These are phyloP conservation scores for Neospermospora avenae DNA, from an alignment of 2,329 filamentous ascomycete genomes.

Conservation along the genomic window DNA sequence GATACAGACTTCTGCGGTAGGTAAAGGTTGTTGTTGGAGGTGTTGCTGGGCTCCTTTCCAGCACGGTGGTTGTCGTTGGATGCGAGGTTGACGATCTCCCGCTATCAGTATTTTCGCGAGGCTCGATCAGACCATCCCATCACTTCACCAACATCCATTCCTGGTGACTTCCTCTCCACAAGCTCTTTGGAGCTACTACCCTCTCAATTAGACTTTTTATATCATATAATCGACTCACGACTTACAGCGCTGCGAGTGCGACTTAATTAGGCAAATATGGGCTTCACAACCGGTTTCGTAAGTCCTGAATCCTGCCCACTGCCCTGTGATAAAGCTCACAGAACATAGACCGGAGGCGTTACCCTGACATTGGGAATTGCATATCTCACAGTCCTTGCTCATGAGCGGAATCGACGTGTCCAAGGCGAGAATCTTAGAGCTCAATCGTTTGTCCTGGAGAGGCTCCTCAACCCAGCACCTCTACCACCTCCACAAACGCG, in stretches of 20 bases:
- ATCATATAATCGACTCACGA: not conserved
- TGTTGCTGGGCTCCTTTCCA: not conserved
- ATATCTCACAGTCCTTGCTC: slow-evolving; percentile 68
- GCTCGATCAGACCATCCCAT: slow-evolving; percentile 8
- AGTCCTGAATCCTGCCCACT: slow-evolving; percentile 34
- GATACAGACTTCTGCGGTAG: not conserved
- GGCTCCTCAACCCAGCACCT: slow-evolving; percentile 48
- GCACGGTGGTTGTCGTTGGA: not conserved
- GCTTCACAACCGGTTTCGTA: slow-evolving; percentile 74
- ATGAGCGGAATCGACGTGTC: slow-evolving; percentile 63
- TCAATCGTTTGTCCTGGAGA: slow-evolving; percentile 52
- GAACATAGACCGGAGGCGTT: slow-evolving; percentile 65
- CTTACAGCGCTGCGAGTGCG: slow-evolving; percentile 20
- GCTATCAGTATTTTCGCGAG: slow-evolving; percentile 4
- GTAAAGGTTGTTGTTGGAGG: not conserved
- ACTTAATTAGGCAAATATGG: slow-evolving; percentile 47
- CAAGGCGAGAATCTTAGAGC: slow-evolving; percentile 56
- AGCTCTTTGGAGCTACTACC: slow-evolving; percentile 23
- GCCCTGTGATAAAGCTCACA: slow-evolving; percentile 11
- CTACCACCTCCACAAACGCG: slow-evolving; percentile 48
- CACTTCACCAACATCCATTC: slow-evolving; percentile 8
- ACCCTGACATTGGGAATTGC: slow-evolving; percentile 71
- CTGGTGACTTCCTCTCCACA: slow-evolving; percentile 8
- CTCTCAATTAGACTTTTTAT: slow-evolving; percentile 13
- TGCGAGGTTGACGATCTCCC: slow-evolving; percentile 3